A percentile compares a stretch with the other conserved stretches of the same genome.
Evolutionary conservation across 225 moss, liverwort and hornwort species (phyloP).

Genomic region (Bryoerythrophyllum caledonicum): DNA sequence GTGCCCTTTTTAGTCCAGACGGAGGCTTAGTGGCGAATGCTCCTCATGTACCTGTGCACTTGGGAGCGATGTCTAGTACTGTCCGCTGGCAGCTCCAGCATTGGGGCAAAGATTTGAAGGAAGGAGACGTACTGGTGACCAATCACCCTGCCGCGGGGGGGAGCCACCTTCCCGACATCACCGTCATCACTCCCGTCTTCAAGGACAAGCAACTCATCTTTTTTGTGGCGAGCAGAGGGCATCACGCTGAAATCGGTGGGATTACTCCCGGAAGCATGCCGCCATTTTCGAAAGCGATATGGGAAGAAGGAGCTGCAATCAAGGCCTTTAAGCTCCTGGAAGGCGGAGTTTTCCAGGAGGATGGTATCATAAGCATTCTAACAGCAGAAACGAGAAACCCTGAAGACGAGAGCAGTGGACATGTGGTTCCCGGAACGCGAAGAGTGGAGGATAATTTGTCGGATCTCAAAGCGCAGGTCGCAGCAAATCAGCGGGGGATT

Average conservation of each 20-base stretch:
- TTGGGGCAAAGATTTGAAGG: slow-evolving; percentile 77
- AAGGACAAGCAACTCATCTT: slow-evolving; percentile 67
- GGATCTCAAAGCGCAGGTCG: slow-evolving; percentile 95
- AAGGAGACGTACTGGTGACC: slow-evolving; percentile 91
- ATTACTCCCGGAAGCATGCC: slow-evolving; percentile 99
- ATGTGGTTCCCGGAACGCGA: slow-evolving; percentile 81
- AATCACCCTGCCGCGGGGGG: slow-evolving; percentile 98
- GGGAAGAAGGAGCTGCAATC: slow-evolving; percentile 98
- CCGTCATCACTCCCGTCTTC: slow-evolving; percentile 96
- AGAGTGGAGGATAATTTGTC: slow-evolving; percentile 94
- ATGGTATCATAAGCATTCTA: slow-evolving; percentile 68
- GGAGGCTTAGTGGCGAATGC: slow-evolving; percentile 98
- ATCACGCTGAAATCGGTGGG: slow-evolving; percentile 98
- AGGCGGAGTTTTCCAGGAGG: slow-evolving; percentile 86
- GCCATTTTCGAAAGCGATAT: slow-evolving; percentile 93
- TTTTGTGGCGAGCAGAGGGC: slow-evolving; percentile 96
- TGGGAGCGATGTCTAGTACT: slow-evolving; percentile 98
- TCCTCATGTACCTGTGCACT: slow-evolving; percentile 97
- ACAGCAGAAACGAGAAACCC: slow-evolving; percentile 53
- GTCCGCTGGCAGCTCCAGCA: slow-evolving; percentile 88
- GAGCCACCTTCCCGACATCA: slow-evolving; percentile 97
- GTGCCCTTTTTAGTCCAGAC: slow-evolving; percentile 92
- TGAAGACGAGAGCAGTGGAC: slow-evolving; percentile 37
- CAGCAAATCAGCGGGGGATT: slow-evolving; percentile 96
- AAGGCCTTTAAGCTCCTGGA: slow-evolving; percentile 94